Evolutionary conservation across 2,329 filamentous ascomycete genomes (phyloP).

Genomic region (Diaporthe citriasiana): DNA sequence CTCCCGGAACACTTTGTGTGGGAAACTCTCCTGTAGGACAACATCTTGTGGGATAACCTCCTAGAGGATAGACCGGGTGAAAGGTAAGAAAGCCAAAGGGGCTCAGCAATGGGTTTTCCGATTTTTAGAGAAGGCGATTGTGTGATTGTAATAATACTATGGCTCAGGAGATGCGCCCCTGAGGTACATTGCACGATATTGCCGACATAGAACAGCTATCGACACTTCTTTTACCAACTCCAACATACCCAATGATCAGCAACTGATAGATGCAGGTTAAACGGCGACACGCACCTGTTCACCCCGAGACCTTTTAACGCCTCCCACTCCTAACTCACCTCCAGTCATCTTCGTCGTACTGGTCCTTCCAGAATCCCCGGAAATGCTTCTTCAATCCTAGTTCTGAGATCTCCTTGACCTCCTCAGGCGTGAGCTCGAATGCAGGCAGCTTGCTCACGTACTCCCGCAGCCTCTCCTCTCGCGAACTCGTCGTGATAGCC

Average conservation of each 20-base stretch:
- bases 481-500: slow-evolving; percentile 63
- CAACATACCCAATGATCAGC: background rate
- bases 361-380: slow-evolving; percentile 34
- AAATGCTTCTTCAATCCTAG: slow-evolving; percentile 40
- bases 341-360: slow-evolving; percentile 37
- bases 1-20: too few relatives aligned
- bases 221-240: background rate
- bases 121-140: background rate
- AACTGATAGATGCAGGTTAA: background rate
- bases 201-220: background rate
- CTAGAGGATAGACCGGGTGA: too few relatives aligned
- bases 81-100: background rate
- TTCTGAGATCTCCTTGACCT: slow-evolving; percentile 37
- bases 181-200: background rate
- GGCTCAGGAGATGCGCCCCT: background rate
- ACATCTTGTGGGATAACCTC: too few relatives aligned
- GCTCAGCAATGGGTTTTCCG: background rate
- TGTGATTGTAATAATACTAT: background rate
- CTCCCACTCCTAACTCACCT: slow-evolving; percentile 15
- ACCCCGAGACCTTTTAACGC: background rate
- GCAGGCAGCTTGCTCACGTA: slow-evolving; percentile 29
- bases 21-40: too few relatives aligned
- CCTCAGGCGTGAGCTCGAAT: slow-evolving; percentile 23
- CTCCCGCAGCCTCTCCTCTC: slow-evolving; percentile 28
- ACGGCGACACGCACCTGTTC: background rate